Evolutionary conservation across 495 filamentous ascomycete genomes (phyloP).

Genomic region (Rostrohypoxylon terebratum): DNA sequence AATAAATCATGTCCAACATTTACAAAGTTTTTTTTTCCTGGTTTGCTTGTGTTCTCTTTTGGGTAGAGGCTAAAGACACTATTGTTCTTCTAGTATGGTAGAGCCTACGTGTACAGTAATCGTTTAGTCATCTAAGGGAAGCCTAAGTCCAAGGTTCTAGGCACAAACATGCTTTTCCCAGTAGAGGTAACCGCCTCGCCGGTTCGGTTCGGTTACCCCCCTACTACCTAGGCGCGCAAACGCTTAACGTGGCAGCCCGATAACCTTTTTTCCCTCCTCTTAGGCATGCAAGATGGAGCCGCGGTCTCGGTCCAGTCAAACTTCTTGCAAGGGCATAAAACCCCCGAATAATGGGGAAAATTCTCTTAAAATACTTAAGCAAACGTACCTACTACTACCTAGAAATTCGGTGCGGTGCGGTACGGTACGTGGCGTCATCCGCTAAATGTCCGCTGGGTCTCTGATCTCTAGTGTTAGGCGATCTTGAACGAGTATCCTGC

Average conservation of each 20-base stretch:
- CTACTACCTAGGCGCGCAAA: slow-evolving; percentile 13
- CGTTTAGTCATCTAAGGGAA: slow-evolving; percentile 26
- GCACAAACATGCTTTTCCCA: slow-evolving; percentile 18
- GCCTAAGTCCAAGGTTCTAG: slow-evolving; percentile 1
- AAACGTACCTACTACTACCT: no score
- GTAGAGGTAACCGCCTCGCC: slow-evolving; percentile 24
- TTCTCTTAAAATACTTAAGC: not conserved
- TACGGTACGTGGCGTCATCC: slow-evolving; percentile 53
- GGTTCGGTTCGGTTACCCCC: slow-evolving; percentile 13
- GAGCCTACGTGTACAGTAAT: slow-evolving; percentile 17
- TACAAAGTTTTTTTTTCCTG: slow-evolving; percentile 11
- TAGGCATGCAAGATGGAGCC: slow-evolving; percentile 10
- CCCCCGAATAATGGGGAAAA: slow-evolving; percentile 37
- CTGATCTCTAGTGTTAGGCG: slow-evolving; percentile 25
- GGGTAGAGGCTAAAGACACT: not conserved
- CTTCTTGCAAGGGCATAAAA: slow-evolving; percentile 13
- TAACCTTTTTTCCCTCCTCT: not conserved
- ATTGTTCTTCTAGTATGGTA: not conserved
- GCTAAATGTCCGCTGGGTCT: slow-evolving; percentile 30
- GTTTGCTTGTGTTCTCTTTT: not conserved
- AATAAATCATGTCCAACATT: not conserved
- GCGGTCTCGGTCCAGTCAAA: slow-evolving; percentile 14
- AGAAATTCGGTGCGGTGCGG: slow-evolving; percentile 50
- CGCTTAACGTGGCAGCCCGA: slow-evolving; percentile 16
- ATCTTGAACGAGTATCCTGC: slow-evolving; percentile 15